Conservation (phyloP, 371 early-diverging fungal genomes). For the Syncephalastrum monosporum region DNA sequence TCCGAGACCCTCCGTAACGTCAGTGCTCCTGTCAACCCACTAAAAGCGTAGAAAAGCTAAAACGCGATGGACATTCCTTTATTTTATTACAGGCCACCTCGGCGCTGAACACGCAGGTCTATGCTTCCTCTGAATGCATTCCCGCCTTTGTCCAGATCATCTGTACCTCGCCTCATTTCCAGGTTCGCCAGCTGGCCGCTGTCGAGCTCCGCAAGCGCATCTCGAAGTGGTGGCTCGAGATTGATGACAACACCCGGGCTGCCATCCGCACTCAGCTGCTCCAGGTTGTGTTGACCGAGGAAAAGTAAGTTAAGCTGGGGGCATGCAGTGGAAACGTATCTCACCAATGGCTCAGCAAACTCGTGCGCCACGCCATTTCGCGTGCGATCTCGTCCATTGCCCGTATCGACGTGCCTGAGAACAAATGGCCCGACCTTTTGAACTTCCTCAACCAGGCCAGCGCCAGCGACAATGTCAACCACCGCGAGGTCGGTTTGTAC, state of each 20-base stretch:
- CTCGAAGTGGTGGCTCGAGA: constrained; percentile 67
- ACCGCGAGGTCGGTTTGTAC: constrained; percentile 85
- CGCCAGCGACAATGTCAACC: constrained; percentile 58
- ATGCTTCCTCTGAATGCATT: constrained; percentile 59
- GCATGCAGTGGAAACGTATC: background rate
- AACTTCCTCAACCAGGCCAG: constrained; percentile 73
- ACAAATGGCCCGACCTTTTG: constrained; percentile 78
- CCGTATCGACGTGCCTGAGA: constrained; percentile 70
- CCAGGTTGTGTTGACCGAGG: constrained; percentile 67
- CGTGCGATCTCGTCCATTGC: constrained; percentile 85
- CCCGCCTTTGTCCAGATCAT: constrained; percentile 73
- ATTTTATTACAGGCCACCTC: constrained; percentile 56
- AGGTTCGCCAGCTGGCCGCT: constrained; percentile 84
- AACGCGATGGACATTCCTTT: background rate
- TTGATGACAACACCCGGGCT: constrained; percentile 52
- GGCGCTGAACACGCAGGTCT: constrained; percentile 68
- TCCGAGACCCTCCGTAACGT: constrained; percentile 50
- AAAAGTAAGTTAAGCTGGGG: constrained; percentile 59
- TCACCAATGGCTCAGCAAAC: constrained; percentile 39
- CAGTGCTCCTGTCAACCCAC: constrained; percentile 7
- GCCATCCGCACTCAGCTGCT: constrained; percentile 67
- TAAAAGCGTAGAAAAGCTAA: background rate
- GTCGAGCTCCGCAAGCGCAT: constrained; percentile 87
- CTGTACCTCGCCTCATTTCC: constrained; percentile 51
- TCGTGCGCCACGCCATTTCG: constrained; percentile 74